Evolutionary conservation across 306 rosid species (phyloP), one percentile per base, ranked within the genome.

Genomic region (Quercus variabilis): DNA sequence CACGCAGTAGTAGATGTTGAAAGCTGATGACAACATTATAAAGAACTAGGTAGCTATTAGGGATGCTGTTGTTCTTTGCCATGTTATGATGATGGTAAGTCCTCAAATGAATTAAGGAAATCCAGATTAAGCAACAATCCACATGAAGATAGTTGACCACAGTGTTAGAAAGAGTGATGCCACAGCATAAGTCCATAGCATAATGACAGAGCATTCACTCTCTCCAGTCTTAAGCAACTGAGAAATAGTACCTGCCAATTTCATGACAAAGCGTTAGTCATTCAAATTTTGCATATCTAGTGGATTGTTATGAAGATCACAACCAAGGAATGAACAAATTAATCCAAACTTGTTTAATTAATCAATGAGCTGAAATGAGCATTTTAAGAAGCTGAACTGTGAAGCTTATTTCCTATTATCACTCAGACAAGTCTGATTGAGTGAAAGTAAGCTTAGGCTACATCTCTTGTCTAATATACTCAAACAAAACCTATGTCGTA

Each of bases 141-240:
- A 5, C 72, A 68, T 68, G 52, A 68, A 68, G 52, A 68, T 18
- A 13, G 72, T 33, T n/a, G 72, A 68, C 72, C 72, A 68, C 12
- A 68, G 6, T 0, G 72, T 68, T 13, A 68, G 72, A 68, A 49
- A 35, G 8, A 68, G n/a, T 33, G 72, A 21, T 43, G 75, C 58
- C 75, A 46, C n/a, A 71, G 75, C 58, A 49, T 71, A 41, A 5
- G 75, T 71, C 75, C 75, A 71, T 21, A 71, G 21, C 75, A 71
- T 21, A 26, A 71, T 71, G 2, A 71, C 75, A 20, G 75, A 71
- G 13, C 75, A 46, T 49, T 71, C 75, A 23, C 75, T 71, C 75
- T 71, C 58, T 5, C 75, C 75, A 21, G 75, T 17, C 6, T 26
- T 18, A 23, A 41, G 35, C 31, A 71, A 49, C 15, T 71, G 75